Evolutionary conservation across 768 basidiomycete species (phyloP).

Genomic region (Leucosporidium creatinivorum): DNA sequence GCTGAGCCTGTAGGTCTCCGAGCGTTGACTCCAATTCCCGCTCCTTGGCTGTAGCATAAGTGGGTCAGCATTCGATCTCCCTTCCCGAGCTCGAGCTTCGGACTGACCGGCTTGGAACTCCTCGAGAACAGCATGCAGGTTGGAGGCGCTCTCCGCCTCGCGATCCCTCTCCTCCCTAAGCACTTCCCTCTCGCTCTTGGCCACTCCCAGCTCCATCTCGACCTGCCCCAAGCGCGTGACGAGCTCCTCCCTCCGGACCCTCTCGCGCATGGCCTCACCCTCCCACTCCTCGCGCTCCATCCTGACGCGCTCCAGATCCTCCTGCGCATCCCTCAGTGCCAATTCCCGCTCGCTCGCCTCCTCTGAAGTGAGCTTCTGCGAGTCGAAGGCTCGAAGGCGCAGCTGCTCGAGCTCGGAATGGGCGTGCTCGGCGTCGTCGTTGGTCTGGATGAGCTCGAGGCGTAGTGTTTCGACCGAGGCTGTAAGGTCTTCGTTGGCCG

Average conservation of each 20-base stretch:
- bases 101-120: slow-evolving; percentile 86
- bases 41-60: slow-evolving; percentile 61
- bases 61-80: neutral
- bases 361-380: slow-evolving; percentile 48
- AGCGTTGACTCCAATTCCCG: slow-evolving; percentile 80
- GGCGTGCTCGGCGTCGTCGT: slow-evolving; percentile 65
- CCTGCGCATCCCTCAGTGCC: slow-evolving; percentile 69
- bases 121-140: slow-evolving; percentile 84
- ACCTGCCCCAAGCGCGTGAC: slow-evolving; percentile 59
- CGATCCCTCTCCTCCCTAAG: slow-evolving; percentile 35
- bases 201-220: slow-evolving; percentile 52
- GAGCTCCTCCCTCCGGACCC: slow-evolving; percentile 63
- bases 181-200: slow-evolving; percentile 48
- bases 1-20: slow-evolving; percentile 68
- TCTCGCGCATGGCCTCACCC: slow-evolving; percentile 56
- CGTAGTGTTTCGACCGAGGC: slow-evolving; percentile 70
- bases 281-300: slow-evolving; percentile 76
- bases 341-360: slow-evolving; percentile 66
- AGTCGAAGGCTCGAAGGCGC: slow-evolving; percentile 39
- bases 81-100: slow-evolving; percentile 16
- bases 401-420: slow-evolving; percentile 55
- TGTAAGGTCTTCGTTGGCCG: slow-evolving; percentile 66
- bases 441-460: slow-evolving; percentile 65
- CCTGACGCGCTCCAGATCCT: slow-evolving; percentile 78
- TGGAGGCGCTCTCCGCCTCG: slow-evolving; percentile 60